Conservation (phyloP, 257 asterid genomes). For the Solanum corneliomulleri region DNA sequence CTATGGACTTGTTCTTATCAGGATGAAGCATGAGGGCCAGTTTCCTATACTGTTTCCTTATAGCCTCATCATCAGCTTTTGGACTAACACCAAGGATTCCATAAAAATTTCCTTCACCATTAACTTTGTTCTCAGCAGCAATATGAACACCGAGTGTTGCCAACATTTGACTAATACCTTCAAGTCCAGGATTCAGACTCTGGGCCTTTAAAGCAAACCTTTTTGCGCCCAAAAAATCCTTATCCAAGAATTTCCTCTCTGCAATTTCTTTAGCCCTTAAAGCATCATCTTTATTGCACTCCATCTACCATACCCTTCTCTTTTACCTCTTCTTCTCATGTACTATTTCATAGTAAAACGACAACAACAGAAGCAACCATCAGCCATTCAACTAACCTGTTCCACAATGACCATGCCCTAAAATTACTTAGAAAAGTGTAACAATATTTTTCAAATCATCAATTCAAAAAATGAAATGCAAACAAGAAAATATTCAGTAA, state of each 20-base stretch:
- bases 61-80: constrained; percentile 46
- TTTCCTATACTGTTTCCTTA: constrained; percentile 57
- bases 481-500: background rate
- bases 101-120: constrained; percentile 55
- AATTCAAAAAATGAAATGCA: background rate
- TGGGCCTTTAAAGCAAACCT: constrained; percentile 63
- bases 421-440: background rate
- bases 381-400: background rate
- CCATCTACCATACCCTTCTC: constrained; percentile 38
- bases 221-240: constrained; percentile 50
- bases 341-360: background rate
- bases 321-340: constrained; percentile 19
- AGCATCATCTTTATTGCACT: constrained; percentile 79
- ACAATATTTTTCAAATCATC: background rate
- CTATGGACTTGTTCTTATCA: constrained; percentile 54
- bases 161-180: constrained; percentile 61
- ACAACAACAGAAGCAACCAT: background rate
- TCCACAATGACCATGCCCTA: background rate
- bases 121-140: constrained; percentile 39
- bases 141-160: constrained; percentile 49
- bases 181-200: constrained; percentile 52
- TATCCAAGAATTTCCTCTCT: constrained; percentile 37
- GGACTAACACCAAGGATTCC: constrained; percentile 67
- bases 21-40: constrained; percentile 72
- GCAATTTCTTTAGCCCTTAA: constrained; percentile 67